Base-by-base conservation (phyloP, 106 monocot genomes). In the Dactylorhiza incarnata region DNA sequence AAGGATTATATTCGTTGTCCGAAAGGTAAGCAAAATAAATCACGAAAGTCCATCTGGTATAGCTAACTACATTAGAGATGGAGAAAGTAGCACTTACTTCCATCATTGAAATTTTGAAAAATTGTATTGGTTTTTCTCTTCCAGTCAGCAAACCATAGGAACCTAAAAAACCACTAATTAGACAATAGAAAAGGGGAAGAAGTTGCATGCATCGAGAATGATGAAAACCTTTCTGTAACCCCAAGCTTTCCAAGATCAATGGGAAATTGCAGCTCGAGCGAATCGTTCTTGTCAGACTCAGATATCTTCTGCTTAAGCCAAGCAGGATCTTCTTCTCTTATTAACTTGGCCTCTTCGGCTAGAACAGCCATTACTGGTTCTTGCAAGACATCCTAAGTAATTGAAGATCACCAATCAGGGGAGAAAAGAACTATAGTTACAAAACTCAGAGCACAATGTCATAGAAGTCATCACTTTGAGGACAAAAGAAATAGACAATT, bases 371-470 rank as follows among this genome's bases (percentile, higher is more conserved):
- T 86, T n/a, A 89, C 74, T 62, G 89, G 87, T 86, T 88, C 77
- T 80, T 97, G 87, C 74, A 97, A 77, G 46, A 85, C 49, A 54
- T 94, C 97, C 96, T 97, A 86, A 16, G 37, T 72, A 75, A 51
- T 24, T 13, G 29, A 54, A 69, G 51, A 73, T 16, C n/a, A 45
- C 44, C 26, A 71, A 47, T 82, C 52, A 77, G 75, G 14, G n/a
- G 37, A 5, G n/a, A n/a, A 16, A n/a, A 59, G n/a, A 17, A 59
- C 29, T 29, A 29, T 2, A 29, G 59, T 52, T 10, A 52, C 51
- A 52, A 52, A 52, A 15, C 15, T 9, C 15, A 4, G 51, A 11
- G 52, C 15, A 52, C 1, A 37, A 37, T 37, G 37, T 2, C 37
- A 37, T 37, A 37, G 37, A 37, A 37, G 37, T 3, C 37, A 37